phyloP scores from a whole-genome alignment of 2,329 filamentous ascomycete genomes.

The Colletotrichum gloeosporioides region DNA sequence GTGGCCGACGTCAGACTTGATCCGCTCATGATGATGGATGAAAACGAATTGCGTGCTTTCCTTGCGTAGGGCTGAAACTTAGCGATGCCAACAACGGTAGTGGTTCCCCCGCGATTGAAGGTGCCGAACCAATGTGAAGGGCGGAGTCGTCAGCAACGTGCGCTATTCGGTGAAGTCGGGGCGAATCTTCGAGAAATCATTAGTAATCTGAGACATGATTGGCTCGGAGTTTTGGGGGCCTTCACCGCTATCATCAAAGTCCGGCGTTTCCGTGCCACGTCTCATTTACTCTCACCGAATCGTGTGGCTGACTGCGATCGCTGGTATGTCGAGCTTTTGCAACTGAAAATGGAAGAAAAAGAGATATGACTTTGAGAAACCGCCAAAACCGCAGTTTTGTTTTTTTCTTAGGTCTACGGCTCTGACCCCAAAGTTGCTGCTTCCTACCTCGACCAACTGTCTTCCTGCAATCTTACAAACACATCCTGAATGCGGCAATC shows the following conservation, averaged over 20 bases:
- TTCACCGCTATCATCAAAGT: background rate
- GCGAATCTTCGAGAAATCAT: slow-evolving; percentile 18
- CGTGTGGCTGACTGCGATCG: background rate
- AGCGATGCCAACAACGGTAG: background rate
- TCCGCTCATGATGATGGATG: slow-evolving; percentile 7
- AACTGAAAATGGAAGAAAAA: background rate
- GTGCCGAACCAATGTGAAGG: background rate
- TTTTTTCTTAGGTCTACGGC: background rate
- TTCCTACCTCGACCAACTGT: background rate
- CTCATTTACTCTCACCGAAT: background rate
- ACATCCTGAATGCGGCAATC: background rate
- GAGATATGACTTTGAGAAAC: background rate
- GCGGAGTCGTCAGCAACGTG: background rate
- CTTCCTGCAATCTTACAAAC: background rate
- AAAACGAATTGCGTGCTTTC: background rate
- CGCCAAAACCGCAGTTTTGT: background rate
- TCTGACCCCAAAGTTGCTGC: background rate
- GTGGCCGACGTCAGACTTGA: slow-evolving; percentile 11
- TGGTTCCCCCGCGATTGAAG: background rate
- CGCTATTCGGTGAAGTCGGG: background rate
- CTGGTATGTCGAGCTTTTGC: background rate
- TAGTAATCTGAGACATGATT: slow-evolving; percentile 5
- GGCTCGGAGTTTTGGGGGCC: background rate
- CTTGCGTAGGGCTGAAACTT: background rate
- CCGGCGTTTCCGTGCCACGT: background rate